Evolutionary conservation across 1,284 basidiomycete species (phyloP).

Genomic region (Rhizoctonia solani): DNA sequence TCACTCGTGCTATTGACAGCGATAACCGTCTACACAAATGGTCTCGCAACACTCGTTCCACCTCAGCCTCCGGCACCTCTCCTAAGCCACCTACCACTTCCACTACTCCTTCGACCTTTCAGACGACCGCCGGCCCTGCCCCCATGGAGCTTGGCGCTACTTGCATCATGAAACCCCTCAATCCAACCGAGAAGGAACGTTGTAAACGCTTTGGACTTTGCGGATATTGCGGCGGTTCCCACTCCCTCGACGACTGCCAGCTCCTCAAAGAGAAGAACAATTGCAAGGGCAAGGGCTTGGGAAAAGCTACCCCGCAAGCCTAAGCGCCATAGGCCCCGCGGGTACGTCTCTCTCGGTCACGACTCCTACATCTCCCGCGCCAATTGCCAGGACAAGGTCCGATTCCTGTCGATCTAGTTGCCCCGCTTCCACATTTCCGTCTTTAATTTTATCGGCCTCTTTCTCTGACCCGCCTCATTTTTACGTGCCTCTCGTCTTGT

Average conservation of each 20-base stretch:
- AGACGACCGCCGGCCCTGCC: not conserved
- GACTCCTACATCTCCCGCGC: not conserved
- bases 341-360: conserved; percentile 25
- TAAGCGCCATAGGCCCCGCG: conserved; percentile 41
- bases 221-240: conserved; percentile 44
- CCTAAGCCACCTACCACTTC: not conserved
- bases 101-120: too few relatives aligned
- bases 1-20: not conserved
- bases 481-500: conserved; percentile 45
- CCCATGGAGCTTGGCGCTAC: not conserved
- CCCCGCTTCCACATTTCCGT: too few relatives aligned
- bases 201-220: conserved; percentile 42
- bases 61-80: not conserved
- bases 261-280: conserved; percentile 33
- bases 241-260: conserved; percentile 42
- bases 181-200: conserved; percentile 42
- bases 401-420: conserved; percentile 38
- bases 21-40: not conserved
- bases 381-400: not conserved
- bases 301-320: conserved; percentile 47
- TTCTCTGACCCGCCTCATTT: conserved; percentile 44
- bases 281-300: conserved; percentile 38
- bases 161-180: conserved; percentile 39
- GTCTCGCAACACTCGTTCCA: not conserved
- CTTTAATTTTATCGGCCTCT: conserved; percentile 35